Conservation (phyloP, 805 yeast genomes). For the Myxozyma geophila region DNA sequence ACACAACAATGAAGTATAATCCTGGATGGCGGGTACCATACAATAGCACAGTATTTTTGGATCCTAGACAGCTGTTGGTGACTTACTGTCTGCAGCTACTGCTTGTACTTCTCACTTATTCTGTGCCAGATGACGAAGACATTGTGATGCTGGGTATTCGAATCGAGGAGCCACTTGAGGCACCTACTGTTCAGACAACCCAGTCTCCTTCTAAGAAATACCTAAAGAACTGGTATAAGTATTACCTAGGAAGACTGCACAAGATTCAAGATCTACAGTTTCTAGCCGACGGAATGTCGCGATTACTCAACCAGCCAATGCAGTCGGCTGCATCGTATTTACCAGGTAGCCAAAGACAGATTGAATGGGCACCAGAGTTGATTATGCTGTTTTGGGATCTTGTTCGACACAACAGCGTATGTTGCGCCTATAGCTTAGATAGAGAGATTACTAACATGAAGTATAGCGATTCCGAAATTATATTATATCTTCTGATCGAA, state of each 20-base stretch:
- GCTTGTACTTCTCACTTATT: slow-evolving; percentile 63
- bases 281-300: slow-evolving; percentile 41
- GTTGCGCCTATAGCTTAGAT: neutral
- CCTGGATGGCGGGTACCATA: slow-evolving; percentile 46
- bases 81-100: slow-evolving; percentile 66
- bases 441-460: neutral
- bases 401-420: slow-evolving; percentile 65
- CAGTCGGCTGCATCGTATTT: slow-evolving; percentile 45
- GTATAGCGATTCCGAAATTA: slow-evolving; percentile 42
- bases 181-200: slow-evolving; percentile 1
- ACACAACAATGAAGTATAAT: slow-evolving; percentile 52
- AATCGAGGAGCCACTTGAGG: slow-evolving; percentile 7
- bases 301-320: slow-evolving; percentile 48
- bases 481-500: slow-evolving; percentile 52
- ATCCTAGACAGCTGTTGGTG: slow-evolving; percentile 45
- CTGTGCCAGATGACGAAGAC: slow-evolving; percentile 53
- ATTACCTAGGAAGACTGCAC: slow-evolving; percentile 45
- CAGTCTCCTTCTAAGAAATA: slow-evolving; percentile 14
- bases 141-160: slow-evolving; percentile 19
- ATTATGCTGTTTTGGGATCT: slow-evolving; percentile 75
- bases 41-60: slow-evolving; percentile 40
- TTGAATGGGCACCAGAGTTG: slow-evolving; percentile 59
- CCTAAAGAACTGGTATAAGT: slow-evolving; percentile 42
- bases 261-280: slow-evolving; percentile 45
- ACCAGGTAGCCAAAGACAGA: slow-evolving; percentile 41